phyloP scores from a whole-genome alignment of 306 rosid genomes.

The Rosa chinensis region DNA sequence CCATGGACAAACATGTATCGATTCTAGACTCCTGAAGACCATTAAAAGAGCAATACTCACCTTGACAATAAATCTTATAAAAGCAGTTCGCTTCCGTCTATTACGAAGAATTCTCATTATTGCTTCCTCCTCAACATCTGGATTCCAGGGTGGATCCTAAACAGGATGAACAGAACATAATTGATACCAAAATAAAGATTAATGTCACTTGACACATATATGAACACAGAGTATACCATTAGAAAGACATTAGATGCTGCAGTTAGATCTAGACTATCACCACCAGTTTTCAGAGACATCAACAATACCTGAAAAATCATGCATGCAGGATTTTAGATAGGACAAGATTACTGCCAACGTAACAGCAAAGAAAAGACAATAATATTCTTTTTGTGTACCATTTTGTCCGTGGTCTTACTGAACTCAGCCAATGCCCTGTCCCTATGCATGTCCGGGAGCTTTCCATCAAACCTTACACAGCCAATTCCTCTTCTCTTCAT shows the following conservation, averaged over 20 bases:
- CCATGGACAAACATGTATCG: background rate
- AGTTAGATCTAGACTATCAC: constrained; percentile 82
- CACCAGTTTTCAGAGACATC: constrained; percentile 79
- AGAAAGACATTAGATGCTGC: constrained; percentile 83
- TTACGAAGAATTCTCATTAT: constrained; percentile 86
- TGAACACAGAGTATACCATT: constrained; percentile 41
- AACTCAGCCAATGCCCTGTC: constrained; percentile 69
- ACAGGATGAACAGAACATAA: background rate
- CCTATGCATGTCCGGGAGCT: constrained; percentile 57
- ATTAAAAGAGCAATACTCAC: constrained; percentile 16
- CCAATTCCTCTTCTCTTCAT: constrained; percentile 50
- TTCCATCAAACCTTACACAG: constrained; percentile 68
- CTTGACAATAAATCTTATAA: constrained; percentile 54
- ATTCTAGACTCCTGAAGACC: background rate
- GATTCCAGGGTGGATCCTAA: constrained; percentile 98
- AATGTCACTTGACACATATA: background rate
- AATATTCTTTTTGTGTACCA: constrained; percentile 36
- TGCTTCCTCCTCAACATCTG: constrained; percentile 91
- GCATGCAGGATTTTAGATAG: background rate
- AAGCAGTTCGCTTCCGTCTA: constrained; percentile 55
- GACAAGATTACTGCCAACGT: too few relatives aligned
- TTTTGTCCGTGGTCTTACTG: constrained; percentile 44
- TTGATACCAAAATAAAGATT: background rate
- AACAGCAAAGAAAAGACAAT: background rate
- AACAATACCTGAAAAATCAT: constrained; percentile 59